phyloP scores from a whole-genome alignment of 2,329 filamentous ascomycete species.

The Fusarium poae region DNA sequence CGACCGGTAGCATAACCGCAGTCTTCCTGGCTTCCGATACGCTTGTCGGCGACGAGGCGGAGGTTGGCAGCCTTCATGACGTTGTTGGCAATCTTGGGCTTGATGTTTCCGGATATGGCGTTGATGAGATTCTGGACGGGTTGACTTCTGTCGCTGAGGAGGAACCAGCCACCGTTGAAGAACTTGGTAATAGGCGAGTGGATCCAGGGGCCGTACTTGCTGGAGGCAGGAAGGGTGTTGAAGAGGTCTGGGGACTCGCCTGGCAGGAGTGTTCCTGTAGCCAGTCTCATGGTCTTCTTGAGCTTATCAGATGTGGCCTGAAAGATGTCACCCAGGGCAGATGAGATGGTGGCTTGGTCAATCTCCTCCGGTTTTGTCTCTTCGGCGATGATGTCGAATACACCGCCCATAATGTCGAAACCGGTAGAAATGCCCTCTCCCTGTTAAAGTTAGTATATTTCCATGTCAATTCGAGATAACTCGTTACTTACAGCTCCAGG shows the following conservation, averaged over 20 bases:
- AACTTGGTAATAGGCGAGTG: constrained; percentile 28
- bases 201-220: constrained; percentile 18
- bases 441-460: not conserved
- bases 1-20: constrained; percentile 26
- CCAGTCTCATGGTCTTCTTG: not conserved
- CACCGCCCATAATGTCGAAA: not conserved
- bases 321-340: constrained; percentile 1
- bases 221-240: not conserved
- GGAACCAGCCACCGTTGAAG: constrained; percentile 33
- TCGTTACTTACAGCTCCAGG: not conserved
- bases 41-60: constrained; percentile 33
- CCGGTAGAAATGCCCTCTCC: constrained; percentile 1
- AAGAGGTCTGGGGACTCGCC: constrained; percentile 2
- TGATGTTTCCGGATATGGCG: constrained; percentile 22
- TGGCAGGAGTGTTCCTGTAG: not conserved
- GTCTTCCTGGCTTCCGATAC: constrained; percentile 6
- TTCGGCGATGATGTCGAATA: constrained; percentile 7
- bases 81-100: constrained; percentile 40
- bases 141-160: constrained; percentile 15
- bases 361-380: constrained; percentile 15
- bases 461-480: fast-evolving
- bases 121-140: constrained; percentile 3
- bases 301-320: not conserved
- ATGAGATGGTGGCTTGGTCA: constrained; percentile 5
- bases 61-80: constrained; percentile 35